Conservation (phyloP, 495 filamentous ascomycete genomes). For the Penicillium chermesinum region DNA sequence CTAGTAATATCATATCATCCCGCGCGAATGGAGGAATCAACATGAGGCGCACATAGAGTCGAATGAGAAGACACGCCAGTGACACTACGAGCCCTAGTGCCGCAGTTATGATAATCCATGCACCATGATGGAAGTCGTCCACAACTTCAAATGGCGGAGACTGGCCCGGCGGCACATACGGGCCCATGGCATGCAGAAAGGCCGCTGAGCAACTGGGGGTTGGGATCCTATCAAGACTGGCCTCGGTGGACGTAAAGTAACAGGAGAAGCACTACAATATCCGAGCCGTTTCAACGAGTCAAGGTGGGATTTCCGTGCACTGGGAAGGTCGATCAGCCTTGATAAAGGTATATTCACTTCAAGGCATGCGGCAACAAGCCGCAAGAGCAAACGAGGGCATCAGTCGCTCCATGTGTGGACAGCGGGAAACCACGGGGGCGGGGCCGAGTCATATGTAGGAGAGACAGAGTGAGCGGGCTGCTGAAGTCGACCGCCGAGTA, state of each 20-base stretch:
- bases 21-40: slow-evolving; percentile 33
- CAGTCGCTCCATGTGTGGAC: background rate
- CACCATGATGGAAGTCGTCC: slow-evolving; percentile 38
- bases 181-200: slow-evolving; percentile 22
- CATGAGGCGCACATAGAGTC: slow-evolving; percentile 40
- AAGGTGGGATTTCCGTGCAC: background rate
- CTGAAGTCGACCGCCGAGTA: too few species aligned
- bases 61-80: slow-evolving; percentile 38
- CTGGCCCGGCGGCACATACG: slow-evolving; percentile 33
- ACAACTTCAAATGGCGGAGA: slow-evolving; percentile 39
- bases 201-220: too few species aligned
- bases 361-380: background rate
- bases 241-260: too few species aligned
- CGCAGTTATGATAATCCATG: slow-evolving; percentile 43
- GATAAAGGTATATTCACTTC: background rate
- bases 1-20: slow-evolving; percentile 37
- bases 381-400: background rate
- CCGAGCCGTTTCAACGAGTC: background rate
- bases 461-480: background rate
- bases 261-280: background rate
- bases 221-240: too few species aligned
- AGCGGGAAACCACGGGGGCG: background rate
- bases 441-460: background rate
- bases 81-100: slow-evolving; percentile 46
- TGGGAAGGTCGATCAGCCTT: background rate